A percentile compares a stretch with the other conserved stretches of the same genome.
These are phyloP conservation scores for Oryza meridionalis DNA, from an alignment of 176 grass and related monocot species.

Conservation along the genomic window DNA sequence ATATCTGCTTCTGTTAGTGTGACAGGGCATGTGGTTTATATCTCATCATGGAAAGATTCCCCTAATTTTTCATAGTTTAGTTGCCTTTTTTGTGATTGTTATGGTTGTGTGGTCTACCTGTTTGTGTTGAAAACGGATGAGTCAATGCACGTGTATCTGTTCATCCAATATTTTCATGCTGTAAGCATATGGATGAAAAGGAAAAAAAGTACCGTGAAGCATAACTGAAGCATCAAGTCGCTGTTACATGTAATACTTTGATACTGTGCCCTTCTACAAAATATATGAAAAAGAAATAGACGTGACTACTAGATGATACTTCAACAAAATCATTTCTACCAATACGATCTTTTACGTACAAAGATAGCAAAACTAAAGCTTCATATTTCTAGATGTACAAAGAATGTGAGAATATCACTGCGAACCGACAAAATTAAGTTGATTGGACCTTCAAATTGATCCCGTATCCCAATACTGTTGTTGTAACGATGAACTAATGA, in stretches of 20 bases:
- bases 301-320: neutral
- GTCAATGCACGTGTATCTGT: neutral
- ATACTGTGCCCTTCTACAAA: neutral
- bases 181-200: neutral
- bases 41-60: neutral
- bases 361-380: neutral
- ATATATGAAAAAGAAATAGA: neutral
- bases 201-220: neutral
- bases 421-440: neutral
- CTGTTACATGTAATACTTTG: neutral
- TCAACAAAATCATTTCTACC: neutral
- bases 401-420: too few relatives aligned
- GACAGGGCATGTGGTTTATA: conserved; percentile 22
- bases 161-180: neutral
- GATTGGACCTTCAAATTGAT: neutral
- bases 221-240: neutral
- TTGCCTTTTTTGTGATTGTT: neutral
- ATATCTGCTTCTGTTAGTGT: conserved; percentile 18
- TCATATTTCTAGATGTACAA: neutral
- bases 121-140: neutral
- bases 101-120: neutral
- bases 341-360: neutral
- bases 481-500: neutral
- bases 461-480: neutral
- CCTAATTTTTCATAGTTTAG: neutral